Conservation (phyloP, 306 rosid genomes). For the Vigna reflexopilosa region DNA sequence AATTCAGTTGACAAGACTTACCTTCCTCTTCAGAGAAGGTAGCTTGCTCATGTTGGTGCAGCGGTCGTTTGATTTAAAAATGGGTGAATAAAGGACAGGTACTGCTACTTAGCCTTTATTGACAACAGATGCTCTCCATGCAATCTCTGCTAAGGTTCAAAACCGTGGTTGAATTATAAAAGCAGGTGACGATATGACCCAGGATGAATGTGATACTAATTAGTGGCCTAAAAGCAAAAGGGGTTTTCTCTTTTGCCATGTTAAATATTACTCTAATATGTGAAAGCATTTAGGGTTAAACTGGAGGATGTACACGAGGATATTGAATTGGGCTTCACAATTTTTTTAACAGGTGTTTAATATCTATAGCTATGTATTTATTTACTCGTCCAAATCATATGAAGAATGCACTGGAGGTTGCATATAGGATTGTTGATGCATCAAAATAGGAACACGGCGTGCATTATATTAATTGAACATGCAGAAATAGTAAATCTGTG, state of each 20-base stretch:
- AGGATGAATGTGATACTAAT: neutral
- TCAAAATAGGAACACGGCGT: neutral
- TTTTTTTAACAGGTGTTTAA: neutral
- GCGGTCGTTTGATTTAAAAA: conserved; percentile 20
- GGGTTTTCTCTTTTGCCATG: neutral
- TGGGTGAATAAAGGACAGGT: neutral
- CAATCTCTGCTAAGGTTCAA: conserved; percentile 19
- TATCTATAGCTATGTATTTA: neutral
- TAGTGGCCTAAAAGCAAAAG: neutral
- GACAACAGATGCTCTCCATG: neutral
- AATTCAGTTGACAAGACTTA: conserved; percentile 47
- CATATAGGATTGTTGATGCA: neutral
- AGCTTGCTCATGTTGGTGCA: conserved; percentile 40
- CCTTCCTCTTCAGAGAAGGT: conserved; percentile 54
- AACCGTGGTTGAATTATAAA: conserved; percentile 7
- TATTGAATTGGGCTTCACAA: neutral
- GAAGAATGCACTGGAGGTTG: neutral
- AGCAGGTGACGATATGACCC: conserved; percentile 2
- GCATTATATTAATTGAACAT: neutral
- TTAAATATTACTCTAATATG: neutral
- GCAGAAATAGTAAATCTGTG: neutral
- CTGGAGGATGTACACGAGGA: neutral
- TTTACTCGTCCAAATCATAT: neutral
- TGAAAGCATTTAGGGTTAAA: neutral
- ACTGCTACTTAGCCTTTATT: neutral